Evolutionary conservation across 805 yeast species (phyloP), one percentile per base, ranked within the genome.

Genomic region (Jamesozyma hellenica): DNA sequence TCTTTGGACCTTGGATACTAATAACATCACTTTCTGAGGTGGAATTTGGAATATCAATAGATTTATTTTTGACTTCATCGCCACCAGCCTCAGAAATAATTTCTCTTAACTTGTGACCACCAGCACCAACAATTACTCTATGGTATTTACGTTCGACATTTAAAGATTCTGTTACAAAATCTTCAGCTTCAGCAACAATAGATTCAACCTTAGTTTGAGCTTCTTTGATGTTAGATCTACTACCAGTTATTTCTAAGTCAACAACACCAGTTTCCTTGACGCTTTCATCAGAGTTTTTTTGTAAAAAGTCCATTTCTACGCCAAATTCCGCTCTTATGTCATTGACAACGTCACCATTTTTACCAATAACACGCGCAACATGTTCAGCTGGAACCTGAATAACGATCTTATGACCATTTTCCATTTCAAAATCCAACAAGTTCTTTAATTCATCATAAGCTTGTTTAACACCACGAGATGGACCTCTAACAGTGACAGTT

Each of bases 311-410:
- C 58, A 75, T 68, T 48, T 78, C 79, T 37, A 78, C 75, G 36
- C 68, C 70, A 37, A 61, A 60, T 38, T 64, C 70, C 42, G 80
- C 87, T 45, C 84, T 75, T 42, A 94, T 79, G 54, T 82, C 84
- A 46, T 79, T 82, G 53, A 92, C 81, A 38, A 72, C 74, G 45
- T 84, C 90, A 57, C 97, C 96, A 44, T 71, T 70, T 55, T 82
- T 86, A 53, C 98, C 98, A 58, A 92, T 87, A 42, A 92, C 78
- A 56, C 86, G 72, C 16, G 96, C 72, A 43, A 90, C 72, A n/a
- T 86, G 79, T 44, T 71, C 74, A 32, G 70, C 58, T 29, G 96
- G 94, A 38, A 92, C 79, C 35, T 65, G 57, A 31, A 90, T 58
- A n/a, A 66, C 64, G 47, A 75, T 69, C 42, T 73, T 71, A 64